These are phyloP conservation scores for Hepatocystis sp. DNA, from an alignment of 169 alveolate species.

Conservation along the genomic window DNA sequence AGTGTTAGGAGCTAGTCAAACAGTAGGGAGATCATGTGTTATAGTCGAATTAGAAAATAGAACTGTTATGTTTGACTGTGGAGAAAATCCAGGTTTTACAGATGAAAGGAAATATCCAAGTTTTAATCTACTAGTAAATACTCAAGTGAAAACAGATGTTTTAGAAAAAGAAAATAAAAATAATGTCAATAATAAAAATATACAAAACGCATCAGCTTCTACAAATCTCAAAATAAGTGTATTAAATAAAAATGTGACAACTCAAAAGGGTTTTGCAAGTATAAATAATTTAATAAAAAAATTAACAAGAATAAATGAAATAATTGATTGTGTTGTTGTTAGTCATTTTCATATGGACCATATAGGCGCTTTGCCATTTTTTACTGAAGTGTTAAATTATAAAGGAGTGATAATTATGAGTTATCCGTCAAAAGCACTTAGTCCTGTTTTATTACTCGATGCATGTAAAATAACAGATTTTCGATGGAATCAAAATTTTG, in stretches of 20 bases:
- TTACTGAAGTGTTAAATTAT: slow-evolving; percentile 94
- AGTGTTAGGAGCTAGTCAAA: slow-evolving; percentile 99
- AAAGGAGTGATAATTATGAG: slow-evolving; percentile 96
- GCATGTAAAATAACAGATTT: slow-evolving; percentile 93
- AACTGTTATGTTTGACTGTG: slow-evolving; percentile 97
- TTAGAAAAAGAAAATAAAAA: background rate
- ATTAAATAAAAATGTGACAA: slow-evolving; percentile 48
- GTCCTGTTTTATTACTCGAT: slow-evolving; percentile 97
- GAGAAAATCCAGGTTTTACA: slow-evolving; percentile 96
- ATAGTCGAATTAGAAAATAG: slow-evolving; percentile 94
- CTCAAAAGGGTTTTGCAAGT: no score
- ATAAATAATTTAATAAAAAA: slow-evolving; percentile 52
- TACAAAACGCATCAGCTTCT: no score
- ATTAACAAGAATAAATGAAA: slow-evolving; percentile 71
- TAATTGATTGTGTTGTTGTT: slow-evolving; percentile 94
- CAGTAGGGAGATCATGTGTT: slow-evolving; percentile 98
- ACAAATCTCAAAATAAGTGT: slow-evolving; percentile 55
- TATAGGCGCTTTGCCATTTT: slow-evolving; percentile 99
- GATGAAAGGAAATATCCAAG: slow-evolving; percentile 97
- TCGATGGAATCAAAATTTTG: slow-evolving; percentile 77
- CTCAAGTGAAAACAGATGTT: background rate
- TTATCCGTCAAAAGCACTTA: slow-evolving; percentile 97
- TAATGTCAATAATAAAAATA: background rate
- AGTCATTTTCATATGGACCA: slow-evolving; percentile 99
- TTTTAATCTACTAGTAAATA: slow-evolving; percentile 84